Evolutionary conservation across 2,329 filamentous ascomycete species (phyloP), one percentile per base, ranked within the genome.

Genomic region (Drechslera avenae): DNA sequence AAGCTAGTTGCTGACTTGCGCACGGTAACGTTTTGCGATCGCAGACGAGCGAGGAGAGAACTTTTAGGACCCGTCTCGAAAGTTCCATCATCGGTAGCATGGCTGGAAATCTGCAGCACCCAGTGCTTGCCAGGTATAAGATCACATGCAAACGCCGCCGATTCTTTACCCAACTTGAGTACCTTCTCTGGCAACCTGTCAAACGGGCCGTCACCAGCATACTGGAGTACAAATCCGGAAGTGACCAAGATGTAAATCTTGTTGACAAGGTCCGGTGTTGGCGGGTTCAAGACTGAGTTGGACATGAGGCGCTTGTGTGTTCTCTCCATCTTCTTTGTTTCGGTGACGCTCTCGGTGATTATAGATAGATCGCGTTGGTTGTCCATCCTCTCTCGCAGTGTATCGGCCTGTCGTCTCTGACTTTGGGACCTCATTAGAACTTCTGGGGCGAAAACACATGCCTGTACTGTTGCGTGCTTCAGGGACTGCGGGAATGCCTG

Each of bases 401-500:
- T 53, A 58, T 74, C 79, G 45, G 73, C 76, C 53, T 80, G 81
- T 52, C 79, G 77, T 43, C 81, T 80, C 56, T 84, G 83, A 39
- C 73, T 75, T 56, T 80, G 56, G 83, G 75, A 52, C 30, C 87
- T 83, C 42, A 91, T 70, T 39, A 94, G 83, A 1, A 82, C 75
- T 54, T 95, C 91, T 1, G 87, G 82, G 1, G 88, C 84, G 9
- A 88, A 74, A 2, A 81, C 83, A 31, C 87, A 87, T 13, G 88
- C 82, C 19, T 86, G 82, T 3, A 96, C 78, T 13, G 82, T 85
- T 9, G 84, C 86, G 70, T 94, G 84, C 65, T 89, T 91, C 59
- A 90, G 82, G 2, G 90, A 86, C 72, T 96, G 91, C 0, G 90
- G 88, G 68, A 91, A 96, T 10, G 90, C 91, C 70, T 96, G 89